Base-by-base conservation (phyloP, 75 land plant genomes). In the Pseudotsuga menziesii region DNA sequence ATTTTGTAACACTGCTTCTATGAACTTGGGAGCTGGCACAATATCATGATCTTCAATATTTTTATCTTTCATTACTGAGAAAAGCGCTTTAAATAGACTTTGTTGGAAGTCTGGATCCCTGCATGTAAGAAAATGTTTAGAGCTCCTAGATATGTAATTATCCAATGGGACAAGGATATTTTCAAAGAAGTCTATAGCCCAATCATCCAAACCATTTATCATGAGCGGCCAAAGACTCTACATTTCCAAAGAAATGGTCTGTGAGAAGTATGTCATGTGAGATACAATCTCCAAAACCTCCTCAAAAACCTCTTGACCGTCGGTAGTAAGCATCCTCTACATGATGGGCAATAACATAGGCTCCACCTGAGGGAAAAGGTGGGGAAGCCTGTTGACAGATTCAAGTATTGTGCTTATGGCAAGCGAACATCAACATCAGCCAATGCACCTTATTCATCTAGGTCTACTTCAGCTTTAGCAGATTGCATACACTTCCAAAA, bases 141-240 rank as follows among this genome's bases (percentile, higher is more conserved):
- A 94, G 59, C 98, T 83, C 59, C 99, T 88, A 13, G 99, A 97
- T 76, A 97, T 89, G 78, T 91, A 94, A 75, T 97, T 97, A 82
- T 97, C 99, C 88, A 97, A 77, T 35, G 99, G 98, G 73, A 97
- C 91, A 78, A 97, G 85, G 75, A 97, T 93, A 97, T 96, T 97
- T 78, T 92, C 88, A 80, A 97, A 97, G 69, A 84, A 97, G 81
- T 97, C 98, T 41, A 97, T 89, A 48, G 98, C 98, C 98, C 98
- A 97, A 74, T 94, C 98, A 32, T 81, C 79, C 74, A 97, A 80
- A 4, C 98, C 95, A 77, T 93, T 88, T 69, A 94, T 88, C 91
- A 97, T 92, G 58, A 92, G 85, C 15, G 96, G 94, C 99, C 99
- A 97, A 58, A 97, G 86, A 63, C 91, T 92, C 99, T 98, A 97